phyloP scores from a whole-genome alignment of 768 basidiomycete species.

The Lactarius sanguifluus region DNA sequence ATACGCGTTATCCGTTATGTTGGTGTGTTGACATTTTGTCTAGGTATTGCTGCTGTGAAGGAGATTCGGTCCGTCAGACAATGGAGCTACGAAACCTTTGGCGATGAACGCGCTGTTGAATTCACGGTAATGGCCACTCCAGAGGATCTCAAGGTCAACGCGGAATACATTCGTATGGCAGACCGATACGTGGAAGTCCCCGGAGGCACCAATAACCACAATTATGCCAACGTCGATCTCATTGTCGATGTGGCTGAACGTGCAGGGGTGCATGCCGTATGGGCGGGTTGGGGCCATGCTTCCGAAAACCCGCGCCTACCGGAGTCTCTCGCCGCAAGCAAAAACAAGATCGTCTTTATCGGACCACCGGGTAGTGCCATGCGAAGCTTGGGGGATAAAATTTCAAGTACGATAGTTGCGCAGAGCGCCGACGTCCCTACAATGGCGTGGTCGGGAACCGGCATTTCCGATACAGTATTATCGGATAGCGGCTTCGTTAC shows the following conservation, averaged over 20 bases:
- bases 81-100: conserved; percentile 99
- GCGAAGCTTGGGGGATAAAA: conserved; percentile 99
- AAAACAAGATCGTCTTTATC: conserved; percentile 97
- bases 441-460: conserved; percentile 98
- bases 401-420: conserved; percentile 98
- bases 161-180: conserved; percentile 99
- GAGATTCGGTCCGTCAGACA: conserved; percentile 98
- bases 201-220: conserved; percentile 98
- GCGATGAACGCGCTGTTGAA: conserved; percentile 91
- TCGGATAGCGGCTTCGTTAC: conserved; percentile 88
- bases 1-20: conserved; percentile 22
- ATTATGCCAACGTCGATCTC: conserved; percentile 98
- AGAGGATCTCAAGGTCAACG: conserved; percentile 97
- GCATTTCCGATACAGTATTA: conserved; percentile 82
- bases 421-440: conserved; percentile 96
- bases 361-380: conserved; percentile 98
- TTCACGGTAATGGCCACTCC: conserved; percentile 99
- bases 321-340: conserved; percentile 87
- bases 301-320: conserved; percentile 98
- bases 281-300: conserved; percentile 99
- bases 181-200: conserved; percentile 99
- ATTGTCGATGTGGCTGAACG: conserved; percentile 98
- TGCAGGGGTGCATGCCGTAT: conserved; percentile 96
- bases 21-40: conserved; percentile 25
- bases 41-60: conserved; percentile 98